Evolutionary conservation across 2,329 filamentous ascomycete species (phyloP).

Genomic region (Microascus cirrosus): DNA sequence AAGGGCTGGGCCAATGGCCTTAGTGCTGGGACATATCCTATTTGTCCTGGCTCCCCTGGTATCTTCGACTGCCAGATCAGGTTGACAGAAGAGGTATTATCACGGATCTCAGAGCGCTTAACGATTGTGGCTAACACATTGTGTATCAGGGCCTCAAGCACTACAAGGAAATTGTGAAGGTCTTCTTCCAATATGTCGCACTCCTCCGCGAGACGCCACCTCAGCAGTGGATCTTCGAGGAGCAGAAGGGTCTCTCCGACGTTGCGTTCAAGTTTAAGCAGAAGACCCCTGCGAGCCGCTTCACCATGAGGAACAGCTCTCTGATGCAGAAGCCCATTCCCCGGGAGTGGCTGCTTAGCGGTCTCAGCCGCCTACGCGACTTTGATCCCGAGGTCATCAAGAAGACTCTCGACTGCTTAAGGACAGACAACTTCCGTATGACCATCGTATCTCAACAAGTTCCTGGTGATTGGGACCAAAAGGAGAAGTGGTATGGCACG

Average conservation of each 20-base stretch:
- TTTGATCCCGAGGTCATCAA: slow-evolving; percentile 73
- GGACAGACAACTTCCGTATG: slow-evolving; percentile 83
- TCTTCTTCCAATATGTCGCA: slow-evolving; percentile 84
- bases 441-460: slow-evolving; percentile 73
- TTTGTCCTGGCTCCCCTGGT: slow-evolving; percentile 67
- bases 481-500: slow-evolving; percentile 96
- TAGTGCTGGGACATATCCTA: slow-evolving; percentile 61
- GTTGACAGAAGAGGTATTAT: slow-evolving; percentile 64
- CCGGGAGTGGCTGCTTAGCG: slow-evolving; percentile 79
- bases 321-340: slow-evolving; percentile 88
- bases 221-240: slow-evolving; percentile 87
- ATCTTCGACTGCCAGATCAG: slow-evolving; percentile 72
- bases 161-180: slow-evolving; percentile 72
- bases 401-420: slow-evolving; percentile 60
- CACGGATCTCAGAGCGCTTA: neutral
- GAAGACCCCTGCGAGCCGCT: slow-evolving; percentile 80
- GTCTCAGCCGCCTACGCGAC: slow-evolving; percentile 60
- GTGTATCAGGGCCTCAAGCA: slow-evolving; percentile 54
- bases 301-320: slow-evolving; percentile 73
- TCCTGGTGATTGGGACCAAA: slow-evolving; percentile 74
- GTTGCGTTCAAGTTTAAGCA: slow-evolving; percentile 94
- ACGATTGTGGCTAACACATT: slow-evolving; percentile 7
- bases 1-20: slow-evolving; percentile 85
- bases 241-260: slow-evolving; percentile 81
- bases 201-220: slow-evolving; percentile 72